Evolutionary conservation across 2,329 filamentous ascomycete genomes (phyloP).

Genomic region (Trichothecium roseum): DNA sequence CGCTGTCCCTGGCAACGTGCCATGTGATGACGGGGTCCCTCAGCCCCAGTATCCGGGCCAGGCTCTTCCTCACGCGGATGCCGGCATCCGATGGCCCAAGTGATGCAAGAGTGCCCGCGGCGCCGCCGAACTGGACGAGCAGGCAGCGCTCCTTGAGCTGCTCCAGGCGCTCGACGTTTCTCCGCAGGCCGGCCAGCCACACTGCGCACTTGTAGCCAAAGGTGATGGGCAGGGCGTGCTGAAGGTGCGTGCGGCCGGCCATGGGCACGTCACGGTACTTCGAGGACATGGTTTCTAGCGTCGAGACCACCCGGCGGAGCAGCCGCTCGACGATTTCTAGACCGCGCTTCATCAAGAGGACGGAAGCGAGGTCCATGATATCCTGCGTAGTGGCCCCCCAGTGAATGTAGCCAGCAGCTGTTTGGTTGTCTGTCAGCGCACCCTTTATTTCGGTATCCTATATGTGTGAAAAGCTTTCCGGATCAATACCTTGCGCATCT

Average conservation of each 20-base stretch:
- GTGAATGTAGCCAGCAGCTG: slow-evolving; percentile 35
- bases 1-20: slow-evolving; percentile 43
- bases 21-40: slow-evolving; percentile 42
- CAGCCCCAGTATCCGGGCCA: slow-evolving; percentile 37
- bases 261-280: slow-evolving; percentile 42
- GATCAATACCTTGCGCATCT: slow-evolving; percentile 11
- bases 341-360: slow-evolving; percentile 41
- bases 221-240: slow-evolving; percentile 45
- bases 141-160: slow-evolving; percentile 34
- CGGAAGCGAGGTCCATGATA: slow-evolving; percentile 44
- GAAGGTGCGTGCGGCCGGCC: slow-evolving; percentile 46
- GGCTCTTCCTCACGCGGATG: slow-evolving; percentile 33
- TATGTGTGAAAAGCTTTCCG: neutral
- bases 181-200: slow-evolving; percentile 37
- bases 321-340: slow-evolving; percentile 35
- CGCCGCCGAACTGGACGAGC: slow-evolving; percentile 46
- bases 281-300: slow-evolving; percentile 28
- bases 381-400: slow-evolving; percentile 51
- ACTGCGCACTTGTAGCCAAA: slow-evolving; percentile 50
- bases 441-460: no score
- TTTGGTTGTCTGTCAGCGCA: no score
- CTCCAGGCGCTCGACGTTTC: slow-evolving; percentile 35
- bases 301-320: slow-evolving; percentile 29
- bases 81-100: slow-evolving; percentile 35
- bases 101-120: slow-evolving; percentile 43